Base-by-base conservation (phyloP, 202 grass and related monocot genomes). In the Panicum virgatum region DNA sequence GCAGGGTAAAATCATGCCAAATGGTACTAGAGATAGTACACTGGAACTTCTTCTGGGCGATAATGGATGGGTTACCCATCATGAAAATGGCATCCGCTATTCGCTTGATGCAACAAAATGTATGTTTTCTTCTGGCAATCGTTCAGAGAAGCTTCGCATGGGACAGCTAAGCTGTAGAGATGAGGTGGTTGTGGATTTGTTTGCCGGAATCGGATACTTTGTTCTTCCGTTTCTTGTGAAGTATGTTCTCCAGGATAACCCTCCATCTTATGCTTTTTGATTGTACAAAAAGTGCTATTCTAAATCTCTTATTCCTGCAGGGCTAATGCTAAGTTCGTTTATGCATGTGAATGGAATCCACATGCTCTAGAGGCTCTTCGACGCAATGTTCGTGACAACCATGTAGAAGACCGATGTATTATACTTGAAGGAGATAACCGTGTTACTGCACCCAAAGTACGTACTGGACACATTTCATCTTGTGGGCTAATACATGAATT, bases 41-140 rank as follows among this genome's bases (percentile, higher is more conserved):
- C 66, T 98, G 54, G 92, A 98, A 72, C 85, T 98, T 85, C 92
- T 98, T 53, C 38, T 93, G 22, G 92, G 92, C 5, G 79, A 92
- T 54, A 88, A 83, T 62, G 90, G 92, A 51, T 93, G 96, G 96
- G 90, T 93, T 46, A 91, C 86, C 23, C 92, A 95, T 73, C 61
- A 90, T 62, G 96, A 98, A 93, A 95, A 95, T 68, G 90, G 87
- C 82, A 93, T 98, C 27, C 68, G 66, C 47, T 98, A 98, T 73
- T 95, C 96, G 4, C 87, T 98, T 84, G 96, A 93, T 95, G 82
- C 90, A 75, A 95, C 96, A 68, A 95, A 91, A 82, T 95, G 90
- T 85, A 98, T 95, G 90, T 98, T 98, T 90, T 98, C 96, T 80
- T 93, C 87, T 81, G 96, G 96, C 80, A 98, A 98, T 56, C 92